Evolutionary conservation across 345 rosid genomes (phyloP), one percentile per base, ranked within the genome.

Genomic region (Camelina neglecta): DNA sequence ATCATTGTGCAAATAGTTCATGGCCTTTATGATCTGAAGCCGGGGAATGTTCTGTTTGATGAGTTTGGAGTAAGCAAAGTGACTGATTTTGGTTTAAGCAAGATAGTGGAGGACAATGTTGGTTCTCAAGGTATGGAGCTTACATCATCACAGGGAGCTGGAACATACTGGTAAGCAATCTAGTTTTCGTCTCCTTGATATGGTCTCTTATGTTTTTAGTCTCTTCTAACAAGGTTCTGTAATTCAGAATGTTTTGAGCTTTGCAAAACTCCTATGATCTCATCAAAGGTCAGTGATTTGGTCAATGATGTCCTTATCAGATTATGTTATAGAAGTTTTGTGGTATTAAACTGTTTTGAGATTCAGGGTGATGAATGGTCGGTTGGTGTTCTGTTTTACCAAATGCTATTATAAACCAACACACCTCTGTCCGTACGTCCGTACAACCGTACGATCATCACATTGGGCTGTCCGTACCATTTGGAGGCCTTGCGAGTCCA

Each of bases 81-180:
- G 71, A 95, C 99, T 47, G 99, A 96, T 84, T 96, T 96, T 84
- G 99, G 99, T 79, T 91, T 96, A 64, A 96, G 99, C 86, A 96
- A 96, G 85, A 93, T 96, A 45, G 94, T 96, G 79, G 98, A 96
- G 83, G 92, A 89, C 61, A 85, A 39, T 66, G 36, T 54, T 61
- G 66, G 97, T 73, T 88, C 99, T 26, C 96, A 87, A 83, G 99
- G 99, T 55, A 96, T 93, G 98, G 98, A 96, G 79, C 97, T 96
- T 73, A 96, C 99, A 41, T 96, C 99, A 41, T 96, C 99, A 72
- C 99, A 91, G 77, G 99, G 99, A 80, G 99, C 99, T 72, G 99
- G 99, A 81, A 93, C 99, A 41, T 93, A 96, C 82, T 96, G 99
- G 99, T 93, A 71, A 86, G 89, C 74, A 58, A 70, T 69, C 60